Conservation (phyloP, 441 rosid species). For the Erodium moschatum region DNA sequence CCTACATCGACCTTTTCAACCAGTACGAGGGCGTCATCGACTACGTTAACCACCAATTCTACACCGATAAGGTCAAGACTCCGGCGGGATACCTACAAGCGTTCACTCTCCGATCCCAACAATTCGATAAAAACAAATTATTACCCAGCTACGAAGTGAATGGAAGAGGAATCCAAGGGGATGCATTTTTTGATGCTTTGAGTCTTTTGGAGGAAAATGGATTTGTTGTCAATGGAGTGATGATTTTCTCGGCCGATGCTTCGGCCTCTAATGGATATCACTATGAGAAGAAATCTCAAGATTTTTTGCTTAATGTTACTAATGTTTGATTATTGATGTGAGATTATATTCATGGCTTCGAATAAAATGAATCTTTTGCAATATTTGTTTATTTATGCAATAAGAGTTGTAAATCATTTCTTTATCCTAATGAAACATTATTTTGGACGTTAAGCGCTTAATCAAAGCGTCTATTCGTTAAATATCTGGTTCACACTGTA, state of each 20-base stretch:
- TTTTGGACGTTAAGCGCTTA: too few species aligned
- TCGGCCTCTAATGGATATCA: conserved; percentile 27
- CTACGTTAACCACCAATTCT: conserved; percentile 49
- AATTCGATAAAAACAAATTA: conserved; percentile 33
- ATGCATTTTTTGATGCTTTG: conserved; percentile 39
- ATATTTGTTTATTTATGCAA: not conserved
- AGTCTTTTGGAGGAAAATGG: conserved; percentile 29
- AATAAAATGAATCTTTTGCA: not conserved
- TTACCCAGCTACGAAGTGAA: conserved; percentile 49
- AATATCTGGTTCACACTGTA: too few species aligned
- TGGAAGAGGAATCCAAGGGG: conserved; percentile 57
- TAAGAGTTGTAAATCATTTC: not conserved
- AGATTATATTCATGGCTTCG: not conserved
- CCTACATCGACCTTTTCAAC: conserved; percentile 31
- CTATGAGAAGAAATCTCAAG: conserved; percentile 45
- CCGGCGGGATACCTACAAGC: conserved; percentile 30
- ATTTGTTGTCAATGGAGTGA: conserved; percentile 40
- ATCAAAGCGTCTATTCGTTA: too few species aligned
- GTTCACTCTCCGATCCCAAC: conserved; percentile 26
- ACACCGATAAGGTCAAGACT: conserved; percentile 35
- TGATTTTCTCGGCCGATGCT: conserved; percentile 53
- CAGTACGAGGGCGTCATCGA: conserved; percentile 31
- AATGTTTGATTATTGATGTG: not conserved
- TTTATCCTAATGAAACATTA: too few species aligned
- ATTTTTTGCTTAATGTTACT: conserved; percentile 45